Evolutionary conservation across 352 stramenopile species (phyloP), one percentile per base, ranked within the genome.

Genomic region (Globisporangium orthogonon): DNA sequence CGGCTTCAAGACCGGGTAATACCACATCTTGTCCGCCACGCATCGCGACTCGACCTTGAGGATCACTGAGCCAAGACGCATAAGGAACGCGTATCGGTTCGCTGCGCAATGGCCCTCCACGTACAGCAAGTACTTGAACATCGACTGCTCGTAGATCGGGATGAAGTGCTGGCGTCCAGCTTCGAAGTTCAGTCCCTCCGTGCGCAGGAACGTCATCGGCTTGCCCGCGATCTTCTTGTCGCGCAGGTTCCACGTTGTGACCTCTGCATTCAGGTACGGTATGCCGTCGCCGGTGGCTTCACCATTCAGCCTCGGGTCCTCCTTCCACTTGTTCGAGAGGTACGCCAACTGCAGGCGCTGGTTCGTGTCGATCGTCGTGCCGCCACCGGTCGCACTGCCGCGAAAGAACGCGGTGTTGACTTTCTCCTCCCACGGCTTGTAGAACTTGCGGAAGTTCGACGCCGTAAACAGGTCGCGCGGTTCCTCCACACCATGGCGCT

Each of bases 31-130:
- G 67, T 98, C 96, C 7, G 97, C 97, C 52, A 99, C 96, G 66
- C 87, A 97, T 3, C 72, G 78, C 46, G 87, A 97, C 46, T 84
- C 74, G 10, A 89, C 92, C 74, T 99, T 99, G 10, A 99, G 74
- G 67, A 99, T 99, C 23, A 99, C 97, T 51, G 87, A 97, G 7
- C 97, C 96, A 7, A 99, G 71, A 3, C 95, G 92, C 96, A 99
- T 99, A 70, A 99, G 91, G 73, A 98, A 99, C 15, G 90, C 95
- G 74, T 99, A 99, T 56, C 96, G 93, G 80, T 97, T 99, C 13
- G 96, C 97, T 50, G 96, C 95, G 70, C 96, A 99, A 61, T 98
- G 94, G 29, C 97, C 96, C 70, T 99, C 95, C 9, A 98, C 88
- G 67, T 99, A 98, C 39, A 99, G 71, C 60, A 98, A 83, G 73